Evolutionary conservation across 495 filamentous ascomycete genomes (phyloP).

Genomic region (Hypoxylon subgilvum): DNA sequence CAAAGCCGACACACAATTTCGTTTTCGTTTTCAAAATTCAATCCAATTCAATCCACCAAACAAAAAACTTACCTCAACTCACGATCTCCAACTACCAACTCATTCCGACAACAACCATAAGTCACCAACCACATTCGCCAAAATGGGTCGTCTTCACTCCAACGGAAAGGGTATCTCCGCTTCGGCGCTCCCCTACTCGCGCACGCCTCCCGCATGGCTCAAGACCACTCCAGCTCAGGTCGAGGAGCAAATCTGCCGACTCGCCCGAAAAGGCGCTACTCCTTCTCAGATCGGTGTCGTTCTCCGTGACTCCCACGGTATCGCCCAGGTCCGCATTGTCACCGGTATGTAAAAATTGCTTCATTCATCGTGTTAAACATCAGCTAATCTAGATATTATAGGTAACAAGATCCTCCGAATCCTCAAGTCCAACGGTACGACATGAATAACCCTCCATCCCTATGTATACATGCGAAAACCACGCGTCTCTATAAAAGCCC

Average conservation of each 20-base stretch:
- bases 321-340: conserved; percentile 95
- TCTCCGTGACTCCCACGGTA: conserved; percentile 94
- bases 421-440: conserved; percentile 86
- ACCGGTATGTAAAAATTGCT: conserved; percentile 71
- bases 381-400: conserved; percentile 5
- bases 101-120: conserved; percentile 41
- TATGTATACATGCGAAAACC: conserved; percentile 25
- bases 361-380: conserved; percentile 7
- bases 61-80: background rate
- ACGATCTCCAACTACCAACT: conserved; percentile 23
- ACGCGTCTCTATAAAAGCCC: conserved; percentile 21
- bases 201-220: conserved; percentile 87
- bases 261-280: conserved; percentile 95
- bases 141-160: conserved; percentile 97
- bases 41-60: conserved; percentile 8
- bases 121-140: conserved; percentile 54
- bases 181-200: conserved; percentile 95
- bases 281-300: conserved; percentile 99
- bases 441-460: conserved; percentile 30
- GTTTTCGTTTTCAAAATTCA: conserved; percentile 23
- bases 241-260: conserved; percentile 98
- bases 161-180: conserved; percentile 98
- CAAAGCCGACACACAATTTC: conserved; percentile 38
- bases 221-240: conserved; percentile 89
- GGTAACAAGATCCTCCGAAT: conserved; percentile 99